phyloP scores from a whole-genome alignment of 768 basidiomycete genomes.

The Scleroderma bovista region DNA sequence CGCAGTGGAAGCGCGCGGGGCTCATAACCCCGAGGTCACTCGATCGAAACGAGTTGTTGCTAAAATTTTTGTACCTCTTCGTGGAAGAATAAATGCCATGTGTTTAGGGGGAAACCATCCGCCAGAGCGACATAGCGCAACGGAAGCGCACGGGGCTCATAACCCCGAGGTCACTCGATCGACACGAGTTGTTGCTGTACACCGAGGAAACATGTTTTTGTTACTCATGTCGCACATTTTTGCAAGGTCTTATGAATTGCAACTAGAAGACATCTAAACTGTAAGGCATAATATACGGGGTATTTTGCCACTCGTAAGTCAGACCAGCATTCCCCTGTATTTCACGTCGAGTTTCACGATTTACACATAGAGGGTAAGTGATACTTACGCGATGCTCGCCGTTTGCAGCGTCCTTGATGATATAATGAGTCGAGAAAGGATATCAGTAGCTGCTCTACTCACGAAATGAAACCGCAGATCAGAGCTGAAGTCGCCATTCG shows the following conservation, averaged over 20 bases:
- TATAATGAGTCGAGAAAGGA: not conserved
- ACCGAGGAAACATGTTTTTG: no score
- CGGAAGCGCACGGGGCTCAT: no score
- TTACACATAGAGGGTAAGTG: not conserved
- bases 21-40: slow-evolving; percentile 47
- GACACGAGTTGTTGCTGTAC: no score
- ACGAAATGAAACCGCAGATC: slow-evolving; percentile 64
- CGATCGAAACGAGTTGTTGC: slow-evolving; percentile 45
- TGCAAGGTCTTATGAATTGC: no score
- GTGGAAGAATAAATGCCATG: no score
- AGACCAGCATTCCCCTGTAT: slow-evolving; percentile 43
- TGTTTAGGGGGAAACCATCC: not conserved
- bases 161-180: no score
- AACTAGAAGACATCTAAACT: no score
- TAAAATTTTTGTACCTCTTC: slow-evolving; percentile 2
- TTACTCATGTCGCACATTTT: no score
- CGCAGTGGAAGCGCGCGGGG: slow-evolving; percentile 46
- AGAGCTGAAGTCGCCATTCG: slow-evolving; percentile 63
- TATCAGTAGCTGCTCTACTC: not conserved
- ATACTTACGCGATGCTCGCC: slow-evolving; percentile 51
- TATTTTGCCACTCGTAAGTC: slow-evolving; percentile 3
- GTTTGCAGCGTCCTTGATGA: slow-evolving; percentile 44
- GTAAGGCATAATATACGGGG: no score
- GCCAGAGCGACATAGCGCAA: no score
- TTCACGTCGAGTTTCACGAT: slow-evolving; percentile 13